Evolutionary conservation across 2,329 filamentous ascomycete genomes (phyloP), one percentile per base, ranked within the genome.

Genomic region (Alternaria sp.): DNA sequence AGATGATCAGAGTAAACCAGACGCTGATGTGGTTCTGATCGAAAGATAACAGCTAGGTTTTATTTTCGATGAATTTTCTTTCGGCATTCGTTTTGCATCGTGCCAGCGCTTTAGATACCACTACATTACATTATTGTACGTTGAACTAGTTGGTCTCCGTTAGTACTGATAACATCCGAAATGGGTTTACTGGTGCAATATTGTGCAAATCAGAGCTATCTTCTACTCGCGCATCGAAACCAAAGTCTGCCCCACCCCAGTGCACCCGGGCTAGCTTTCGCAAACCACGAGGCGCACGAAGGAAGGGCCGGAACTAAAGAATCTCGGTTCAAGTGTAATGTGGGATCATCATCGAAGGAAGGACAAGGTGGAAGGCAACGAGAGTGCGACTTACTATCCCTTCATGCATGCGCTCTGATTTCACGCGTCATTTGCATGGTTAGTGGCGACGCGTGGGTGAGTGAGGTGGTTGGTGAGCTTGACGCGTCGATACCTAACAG

Each of bases 281-380:
- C 58, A 67, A 67, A 65, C 65, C 65, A 54, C 65, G 45, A 17
- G 26, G 51, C 57, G 40, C 17, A 25, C 25, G n/a, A 36, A 50
- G 26, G 28, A 52, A 36, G 54, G 50, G 26, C 15, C 30, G 9
- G 40, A 17, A 45, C 19, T 49, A 13, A 54, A 40, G 56, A 47
- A 25, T 62, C 62, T 67, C 54, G 62, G 65, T 60, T 67, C 65
- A 67, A 67, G 65, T 67, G 62, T 67, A 67, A 62, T 60, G 54
- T 47, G 32, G 54, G 36, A 54, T 67, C 65, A 59, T 67, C 65
- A 67, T 59, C 9, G 19, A 25, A n/a, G 21, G 13, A 26, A 19
- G 15, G 17, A 26, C 13, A 13, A 17, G 28, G n/a, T 5, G 45
- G 28, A 26, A 12, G 28, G 19, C 21, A n/a, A 28, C 25, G 36